Evolutionary conservation across 2,329 filamentous ascomycete species (phyloP).

Genomic region (Botrytis galanthina): DNA sequence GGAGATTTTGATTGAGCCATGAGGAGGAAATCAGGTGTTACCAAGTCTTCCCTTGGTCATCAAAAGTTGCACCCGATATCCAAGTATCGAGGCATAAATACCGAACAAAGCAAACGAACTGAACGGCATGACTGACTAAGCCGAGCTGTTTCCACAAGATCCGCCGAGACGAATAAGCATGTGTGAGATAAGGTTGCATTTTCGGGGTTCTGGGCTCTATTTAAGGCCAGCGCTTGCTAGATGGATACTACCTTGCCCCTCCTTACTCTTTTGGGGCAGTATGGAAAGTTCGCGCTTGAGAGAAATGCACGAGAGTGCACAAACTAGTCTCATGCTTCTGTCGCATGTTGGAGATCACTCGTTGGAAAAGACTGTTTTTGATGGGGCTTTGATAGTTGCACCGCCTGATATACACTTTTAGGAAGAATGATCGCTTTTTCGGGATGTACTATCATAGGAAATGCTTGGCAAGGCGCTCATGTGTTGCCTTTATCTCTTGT

Average conservation of each 20-base stretch:
- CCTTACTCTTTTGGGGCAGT: background rate
- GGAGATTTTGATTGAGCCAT: background rate
- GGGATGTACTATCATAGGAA: background rate
- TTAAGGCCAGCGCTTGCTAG: conserved; percentile 2
- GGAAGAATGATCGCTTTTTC: conserved; percentile 12
- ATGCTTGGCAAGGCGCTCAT: conserved; percentile 6
- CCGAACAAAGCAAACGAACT: background rate
- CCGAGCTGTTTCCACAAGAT: background rate
- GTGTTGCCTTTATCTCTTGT: background rate
- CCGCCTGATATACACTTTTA: conserved; percentile 10
- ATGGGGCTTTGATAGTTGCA: background rate
- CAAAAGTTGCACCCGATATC: background rate
- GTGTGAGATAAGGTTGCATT: background rate
- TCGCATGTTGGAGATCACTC: conserved; percentile 1
- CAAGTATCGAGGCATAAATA: background rate
- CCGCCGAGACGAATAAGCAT: conserved; percentile 5
- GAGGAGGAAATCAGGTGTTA: background rate
- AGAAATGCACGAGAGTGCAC: background rate
- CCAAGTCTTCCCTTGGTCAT: conserved; percentile 6
- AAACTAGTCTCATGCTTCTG: conserved; percentile 11
- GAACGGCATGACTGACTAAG: background rate
- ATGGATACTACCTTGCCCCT: background rate
- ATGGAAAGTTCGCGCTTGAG: background rate
- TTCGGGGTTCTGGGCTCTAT: background rate
- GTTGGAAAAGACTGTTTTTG: background rate